Base-by-base conservation (phyloP, 441 rosid genomes). In the Gossypium gossypioides region DNA sequence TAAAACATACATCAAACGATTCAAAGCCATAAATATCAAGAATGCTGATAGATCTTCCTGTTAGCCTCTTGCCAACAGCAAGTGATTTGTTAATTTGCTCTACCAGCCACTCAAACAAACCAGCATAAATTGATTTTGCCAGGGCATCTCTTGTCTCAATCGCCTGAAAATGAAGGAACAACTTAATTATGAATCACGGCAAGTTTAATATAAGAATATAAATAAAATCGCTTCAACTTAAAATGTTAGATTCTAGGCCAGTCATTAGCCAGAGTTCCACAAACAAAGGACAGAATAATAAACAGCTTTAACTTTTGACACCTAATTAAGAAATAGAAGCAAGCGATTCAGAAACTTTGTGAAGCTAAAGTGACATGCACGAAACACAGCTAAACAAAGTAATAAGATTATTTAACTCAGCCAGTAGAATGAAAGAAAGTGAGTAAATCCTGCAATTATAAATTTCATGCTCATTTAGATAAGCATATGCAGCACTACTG, bases 1-100 rank as follows among this genome's bases (percentile, higher is more conserved):
- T 54, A 74, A 56, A 74, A 69, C 91, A 75, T 87, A 96, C 99
- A 74, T 90, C 88, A 88, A 96, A 96, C 29, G 99, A 96, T 83
- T 96, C 99, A 76, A 96, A 96, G 80, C 99, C 98, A 73, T 96
- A 96, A 65, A 96, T 96, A 83, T 96, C 99, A 75, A 96, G 97
- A 86, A 96, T 96, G 86, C 97, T 93, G 79, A 96, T 96, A 75
- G 98, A 91, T 89, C 99, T 86, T 71, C 98, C 99, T 0, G 97
- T 87, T 79, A 92, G 83, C 75, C 86, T 85, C 84, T 96, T 96
- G 76, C 99, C 99, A 74, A 90, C 98, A 19, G 94, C 93, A 69
- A 96, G 97, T 48, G 99, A 93, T 74, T 90, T 93, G 84, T 96
- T 96, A 71, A 96, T 89, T 83, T 93, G 98, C 79, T 90, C 96